A percentile compares a stretch with the other conserved stretches of the same genome.
Conservation (phyloP, 2,329 filamentous ascomycete genomes). For the Emydomyces testavorans region DNA sequence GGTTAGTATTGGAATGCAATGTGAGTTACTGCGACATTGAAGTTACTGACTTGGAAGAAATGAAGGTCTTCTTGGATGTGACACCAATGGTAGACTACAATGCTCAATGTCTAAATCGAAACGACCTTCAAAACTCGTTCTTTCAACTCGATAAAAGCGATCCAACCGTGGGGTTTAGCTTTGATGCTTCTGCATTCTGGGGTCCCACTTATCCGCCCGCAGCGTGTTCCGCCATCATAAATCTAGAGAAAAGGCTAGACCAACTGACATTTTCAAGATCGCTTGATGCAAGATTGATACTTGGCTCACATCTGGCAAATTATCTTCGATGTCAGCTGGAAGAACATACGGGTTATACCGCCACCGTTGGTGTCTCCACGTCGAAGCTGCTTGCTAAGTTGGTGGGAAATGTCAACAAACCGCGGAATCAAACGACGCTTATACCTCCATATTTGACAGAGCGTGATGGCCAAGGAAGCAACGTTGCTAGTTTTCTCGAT, state of each 20-base stretch:
- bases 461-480: constrained; percentile 28
- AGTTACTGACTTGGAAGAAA: not conserved
- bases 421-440: constrained; percentile 73
- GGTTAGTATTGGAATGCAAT: constrained; percentile 38
- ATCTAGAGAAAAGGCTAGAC: constrained; percentile 15
- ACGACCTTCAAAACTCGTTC: constrained; percentile 57
- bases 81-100: constrained; percentile 83
- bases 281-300: constrained; percentile 50
- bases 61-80: constrained; percentile 59
- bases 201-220: constrained; percentile 49
- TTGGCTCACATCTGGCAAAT: constrained; percentile 71
- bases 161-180: constrained; percentile 68
- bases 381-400: constrained; percentile 81
- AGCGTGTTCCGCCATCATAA: constrained; percentile 6
- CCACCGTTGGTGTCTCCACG: constrained; percentile 75
- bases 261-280: constrained; percentile 13
- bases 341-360: constrained; percentile 68
- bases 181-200: constrained; percentile 56
- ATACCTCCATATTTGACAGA: constrained; percentile 46
- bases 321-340: constrained; percentile 64
- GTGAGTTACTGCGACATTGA: not conserved
- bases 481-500: constrained; percentile 61
- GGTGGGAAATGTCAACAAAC: constrained; percentile 73
- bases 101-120: constrained; percentile 53
- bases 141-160: constrained; percentile 64